Evolutionary conservation across 1,284 basidiomycete species (phyloP).

Genomic region (Cystobasidium pallidum): DNA sequence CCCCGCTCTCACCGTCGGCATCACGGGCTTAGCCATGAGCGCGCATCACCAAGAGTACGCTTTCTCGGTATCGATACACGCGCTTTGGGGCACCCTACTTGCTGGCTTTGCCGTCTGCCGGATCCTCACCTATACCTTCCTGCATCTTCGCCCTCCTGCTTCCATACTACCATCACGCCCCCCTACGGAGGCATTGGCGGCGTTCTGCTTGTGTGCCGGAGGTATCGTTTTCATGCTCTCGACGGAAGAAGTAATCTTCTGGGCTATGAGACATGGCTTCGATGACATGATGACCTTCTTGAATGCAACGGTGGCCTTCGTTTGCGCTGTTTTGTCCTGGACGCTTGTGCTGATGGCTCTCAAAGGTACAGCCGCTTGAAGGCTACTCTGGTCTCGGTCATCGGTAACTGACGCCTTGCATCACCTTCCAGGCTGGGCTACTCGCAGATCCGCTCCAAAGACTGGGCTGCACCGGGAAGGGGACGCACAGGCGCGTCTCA

Average conservation of each 20-base stretch:
- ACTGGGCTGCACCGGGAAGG: neutral
- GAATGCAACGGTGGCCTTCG: conserved; percentile 63
- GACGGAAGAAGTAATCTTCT: conserved; percentile 85
- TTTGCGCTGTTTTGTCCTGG: conserved; percentile 70
- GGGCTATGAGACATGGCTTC: conserved; percentile 85
- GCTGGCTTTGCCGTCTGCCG: conserved; percentile 75
- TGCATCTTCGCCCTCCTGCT: conserved; percentile 71
- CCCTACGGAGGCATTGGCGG: conserved; percentile 86
- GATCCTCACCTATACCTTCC: conserved; percentile 89
- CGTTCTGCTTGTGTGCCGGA: conserved; percentile 84
- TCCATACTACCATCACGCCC: conserved; percentile 73
- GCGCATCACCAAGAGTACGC: conserved; percentile 87
- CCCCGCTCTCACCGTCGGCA: conserved; percentile 87
- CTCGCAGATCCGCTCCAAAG: neutral
- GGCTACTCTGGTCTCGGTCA: neutral
- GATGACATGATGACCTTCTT: conserved; percentile 80
- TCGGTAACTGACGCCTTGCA: neutral
- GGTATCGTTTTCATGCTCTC: conserved; percentile 90
- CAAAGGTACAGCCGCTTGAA: conserved; percentile 44
- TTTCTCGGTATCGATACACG: conserved; percentile 84
- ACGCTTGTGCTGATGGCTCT: conserved; percentile 76
- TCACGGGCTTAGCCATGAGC: conserved; percentile 94
- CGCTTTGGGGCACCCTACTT: conserved; percentile 91
- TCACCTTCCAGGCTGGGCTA: conserved; percentile 5
- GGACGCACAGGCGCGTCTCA: neutral